Base-by-base conservation (phyloP, 1,284 basidiomycete species). In the Sanguinoderma infundibulare region DNA sequence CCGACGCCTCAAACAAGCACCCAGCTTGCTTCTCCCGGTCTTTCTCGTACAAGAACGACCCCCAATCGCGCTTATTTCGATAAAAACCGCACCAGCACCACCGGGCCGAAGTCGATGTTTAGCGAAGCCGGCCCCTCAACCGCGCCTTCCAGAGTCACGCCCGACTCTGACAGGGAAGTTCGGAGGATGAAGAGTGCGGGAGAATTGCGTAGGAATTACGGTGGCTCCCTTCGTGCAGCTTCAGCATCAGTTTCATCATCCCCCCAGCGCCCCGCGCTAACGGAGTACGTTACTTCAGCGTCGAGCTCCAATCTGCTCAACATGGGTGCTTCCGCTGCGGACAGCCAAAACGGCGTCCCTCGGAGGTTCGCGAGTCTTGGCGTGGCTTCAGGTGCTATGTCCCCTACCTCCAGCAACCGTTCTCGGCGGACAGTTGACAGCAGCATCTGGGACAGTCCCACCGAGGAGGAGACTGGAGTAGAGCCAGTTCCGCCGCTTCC, bases 161-260 rank as follows among this genome's bases (percentile, higher is more conserved):
- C 65, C 57, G 74, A 76, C 52, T 74, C 80, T 53, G 73, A 78
- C 14, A 83, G 77, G 55, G 89, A 92, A 69, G 70, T 93, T 46
- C 85, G 91, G 59, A 89, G 87, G 73, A 95, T 95, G 93, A 92
- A 93, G 74, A 94, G 91, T 70, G 92, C 93, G 12, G 92, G 92
- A 30, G 90, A 93, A 69, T 77, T 95, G 38, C 84, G 87, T 53
- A 80, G 84, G 61, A 81, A 80, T 22, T 58, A 62, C 46, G 61
- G 52, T 20, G 57, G 56, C 35, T 53, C 57, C 9, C 46, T 53
- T 36, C 59, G 69, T 38, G 59, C 60, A 10, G 59, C 66, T 28
- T 67, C 71, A 17, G 63, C 59, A 50, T 70, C 73, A 30, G 62
- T 70, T 42, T 64, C 67, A 12, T 69, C 72, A 42, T 72, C 78